Conservation (phyloP, 208 protist species). For the Balamuthia mandrillaris region DNA sequence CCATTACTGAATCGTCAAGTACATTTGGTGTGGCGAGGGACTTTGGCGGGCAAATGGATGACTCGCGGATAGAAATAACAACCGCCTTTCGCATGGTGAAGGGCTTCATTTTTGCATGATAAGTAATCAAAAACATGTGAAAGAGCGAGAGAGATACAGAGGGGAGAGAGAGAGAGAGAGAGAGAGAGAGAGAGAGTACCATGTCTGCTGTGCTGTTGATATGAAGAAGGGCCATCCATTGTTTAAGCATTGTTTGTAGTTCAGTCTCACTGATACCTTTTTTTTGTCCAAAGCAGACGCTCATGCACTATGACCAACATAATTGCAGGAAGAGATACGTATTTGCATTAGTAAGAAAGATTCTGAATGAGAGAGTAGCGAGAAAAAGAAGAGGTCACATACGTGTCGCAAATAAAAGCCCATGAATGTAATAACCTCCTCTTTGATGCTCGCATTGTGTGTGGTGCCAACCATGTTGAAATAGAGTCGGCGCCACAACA, state of each 20-base stretch:
- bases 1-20: neutral
- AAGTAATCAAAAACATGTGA: neutral
- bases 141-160: neutral
- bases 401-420: neutral
- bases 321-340: neutral
- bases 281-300: neutral
- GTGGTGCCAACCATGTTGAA: neutral
- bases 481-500: neutral
- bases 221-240: neutral
- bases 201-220: neutral
- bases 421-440: neutral
- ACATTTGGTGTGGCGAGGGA: too few relatives aligned
- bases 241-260: neutral
- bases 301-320: neutral
- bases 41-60: neutral
- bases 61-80: neutral
- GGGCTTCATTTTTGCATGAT: neutral
- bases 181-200: neutral
- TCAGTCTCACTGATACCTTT: neutral
- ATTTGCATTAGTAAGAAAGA: neutral
- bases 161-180: neutral
- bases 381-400: neutral
- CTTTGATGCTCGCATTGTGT: neutral
- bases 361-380: too few relatives aligned
- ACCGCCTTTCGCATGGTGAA: neutral